Evolutionary conservation across 1,284 basidiomycete genomes (phyloP).

Genomic region (Golubevia sp.): DNA sequence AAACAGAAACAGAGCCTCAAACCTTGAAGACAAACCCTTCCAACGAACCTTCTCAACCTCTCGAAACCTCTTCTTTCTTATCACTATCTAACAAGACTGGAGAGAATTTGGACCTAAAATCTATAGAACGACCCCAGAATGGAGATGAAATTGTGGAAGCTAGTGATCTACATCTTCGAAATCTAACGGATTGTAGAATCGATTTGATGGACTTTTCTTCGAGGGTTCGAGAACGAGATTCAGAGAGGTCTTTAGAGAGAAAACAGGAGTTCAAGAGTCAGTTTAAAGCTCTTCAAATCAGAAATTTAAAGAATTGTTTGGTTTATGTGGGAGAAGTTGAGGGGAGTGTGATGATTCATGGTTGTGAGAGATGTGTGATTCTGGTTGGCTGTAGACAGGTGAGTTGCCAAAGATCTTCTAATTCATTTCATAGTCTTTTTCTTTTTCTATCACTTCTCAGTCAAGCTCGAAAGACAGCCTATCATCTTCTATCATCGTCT

Average conservation of each 20-base stretch:
- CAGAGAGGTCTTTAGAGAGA: constrained; percentile 3
- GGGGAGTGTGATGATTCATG: constrained; percentile 29
- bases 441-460: background rate
- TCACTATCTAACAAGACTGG: too few relatives aligned
- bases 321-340: constrained; percentile 15
- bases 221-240: background rate
- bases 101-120: too few relatives aligned
- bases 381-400: constrained; percentile 12
- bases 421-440: background rate
- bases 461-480: background rate
- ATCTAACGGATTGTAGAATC: too few relatives aligned
- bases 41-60: too few relatives aligned
- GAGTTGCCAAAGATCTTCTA: too few relatives aligned
- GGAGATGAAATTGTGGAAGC: too few relatives aligned
- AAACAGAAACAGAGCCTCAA: too few relatives aligned
- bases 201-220: too few relatives aligned
- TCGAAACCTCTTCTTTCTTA: too few relatives aligned
- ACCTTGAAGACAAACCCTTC: too few relatives aligned
- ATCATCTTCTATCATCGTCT: background rate
- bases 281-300: constrained; percentile 19
- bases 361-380: constrained; percentile 1
- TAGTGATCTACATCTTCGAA: too few relatives aligned
- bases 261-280: constrained; percentile 1
- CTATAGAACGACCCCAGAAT: too few relatives aligned
- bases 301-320: constrained; percentile 10